phyloP scores from a whole-genome alignment of 192 early-diverging fungal genomes.

The Umbelopsis sp. region DNA sequence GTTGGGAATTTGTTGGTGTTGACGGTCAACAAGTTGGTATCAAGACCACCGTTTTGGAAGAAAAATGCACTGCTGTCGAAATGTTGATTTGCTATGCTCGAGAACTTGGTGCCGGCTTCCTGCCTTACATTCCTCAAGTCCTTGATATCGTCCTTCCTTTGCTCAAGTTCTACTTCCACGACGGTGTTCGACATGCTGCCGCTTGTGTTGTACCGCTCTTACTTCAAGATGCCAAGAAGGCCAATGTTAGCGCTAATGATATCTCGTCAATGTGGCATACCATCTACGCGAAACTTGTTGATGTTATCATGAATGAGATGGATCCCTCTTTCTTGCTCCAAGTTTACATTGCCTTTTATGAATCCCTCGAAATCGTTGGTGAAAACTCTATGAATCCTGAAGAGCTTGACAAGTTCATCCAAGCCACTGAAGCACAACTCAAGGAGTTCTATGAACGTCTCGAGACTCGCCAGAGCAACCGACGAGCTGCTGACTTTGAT shows the following conservation, averaged over 20 bases:
- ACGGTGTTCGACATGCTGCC: conserved; percentile 91
- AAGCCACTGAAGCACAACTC: conserved; percentile 68
- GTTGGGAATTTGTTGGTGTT: conserved; percentile 94
- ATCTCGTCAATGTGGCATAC: conserved; percentile 71
- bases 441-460: conserved; percentile 77
- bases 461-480: conserved; percentile 72
- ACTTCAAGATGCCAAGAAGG: conserved; percentile 61
- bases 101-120: conserved; percentile 89
- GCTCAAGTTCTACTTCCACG: conserved; percentile 97
- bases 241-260: conserved; percentile 51
- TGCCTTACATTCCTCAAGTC: conserved; percentile 79
- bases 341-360: conserved; percentile 77
- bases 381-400: conserved; percentile 61
- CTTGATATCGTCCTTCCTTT: conserved; percentile 88
- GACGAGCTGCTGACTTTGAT: conserved; percentile 81
- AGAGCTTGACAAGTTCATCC: conserved; percentile 73
- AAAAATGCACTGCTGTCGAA: conserved; percentile 97
- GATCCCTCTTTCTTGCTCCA: conserved; percentile 81
- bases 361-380: conserved; percentile 70
- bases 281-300: conserved; percentile 75
- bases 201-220: conserved; percentile 81
- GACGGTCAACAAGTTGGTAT: conserved; percentile 96
- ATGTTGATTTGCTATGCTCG: conserved; percentile 95
- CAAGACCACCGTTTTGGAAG: conserved; percentile 93
- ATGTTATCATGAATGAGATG: conserved; percentile 76